Evolutionary conservation across 2,329 filamentous ascomycete species (phyloP).

Genomic region (Chaetomium globosum): DNA sequence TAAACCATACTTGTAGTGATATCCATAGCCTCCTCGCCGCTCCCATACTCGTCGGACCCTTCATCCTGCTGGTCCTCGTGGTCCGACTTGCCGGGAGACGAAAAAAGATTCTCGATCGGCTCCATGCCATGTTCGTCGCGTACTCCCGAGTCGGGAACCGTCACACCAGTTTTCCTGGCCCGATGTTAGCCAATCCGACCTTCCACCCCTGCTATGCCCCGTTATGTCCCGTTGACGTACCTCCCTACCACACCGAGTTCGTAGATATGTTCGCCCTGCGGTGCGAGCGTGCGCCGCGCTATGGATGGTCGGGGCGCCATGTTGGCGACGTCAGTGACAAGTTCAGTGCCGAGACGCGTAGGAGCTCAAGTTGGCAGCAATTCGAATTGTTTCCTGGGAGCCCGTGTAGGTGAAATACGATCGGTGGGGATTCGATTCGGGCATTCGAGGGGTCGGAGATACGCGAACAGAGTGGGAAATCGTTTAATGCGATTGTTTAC

Average conservation of each 20-base stretch:
- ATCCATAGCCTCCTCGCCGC: conserved; percentile 56
- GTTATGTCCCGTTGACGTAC: conserved; percentile 40
- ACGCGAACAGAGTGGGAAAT: background rate
- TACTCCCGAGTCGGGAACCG: conserved; percentile 72
- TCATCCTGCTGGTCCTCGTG: conserved; percentile 37
- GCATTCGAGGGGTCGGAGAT: background rate
- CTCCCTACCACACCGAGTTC: conserved; percentile 55
- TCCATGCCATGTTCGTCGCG: conserved; percentile 94
- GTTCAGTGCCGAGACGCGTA: background rate
- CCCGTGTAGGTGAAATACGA: background rate
- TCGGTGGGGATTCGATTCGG: background rate
- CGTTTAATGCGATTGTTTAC: conserved; percentile 23
- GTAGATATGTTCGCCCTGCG: conserved; percentile 52
- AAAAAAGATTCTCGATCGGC: conserved; percentile 83
- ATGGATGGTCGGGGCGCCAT: conserved; percentile 47
- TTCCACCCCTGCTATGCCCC: background rate
- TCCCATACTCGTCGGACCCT: conserved; percentile 35
- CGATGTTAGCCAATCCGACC: conserved; percentile 6
- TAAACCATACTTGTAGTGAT: conserved; percentile 44
- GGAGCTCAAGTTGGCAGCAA: background rate
- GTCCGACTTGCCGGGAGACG: conserved; percentile 64
- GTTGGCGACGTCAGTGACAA: background rate
- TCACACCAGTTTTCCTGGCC: conserved; percentile 83
- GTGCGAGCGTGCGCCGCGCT: conserved; percentile 43
- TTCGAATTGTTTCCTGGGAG: background rate